Conservation (phyloP, 129 eudicot species). For the Pulicaria dysenterica region DNA sequence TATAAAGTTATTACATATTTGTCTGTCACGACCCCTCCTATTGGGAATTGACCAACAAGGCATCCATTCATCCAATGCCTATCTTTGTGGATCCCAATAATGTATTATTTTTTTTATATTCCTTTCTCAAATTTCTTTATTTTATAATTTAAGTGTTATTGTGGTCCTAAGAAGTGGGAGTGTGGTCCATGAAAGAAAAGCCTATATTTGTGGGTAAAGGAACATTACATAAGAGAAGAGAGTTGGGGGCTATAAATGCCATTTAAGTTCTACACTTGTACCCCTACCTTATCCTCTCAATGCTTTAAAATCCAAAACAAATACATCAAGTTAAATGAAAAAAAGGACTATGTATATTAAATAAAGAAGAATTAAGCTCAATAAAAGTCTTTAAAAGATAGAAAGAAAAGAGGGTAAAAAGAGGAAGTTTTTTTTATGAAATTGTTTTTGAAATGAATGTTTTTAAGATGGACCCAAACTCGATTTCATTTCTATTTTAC, state of each 20-base stretch:
- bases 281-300: conserved; percentile 23
- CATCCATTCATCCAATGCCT: not conserved
- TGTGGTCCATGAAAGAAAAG: conserved; percentile 44
- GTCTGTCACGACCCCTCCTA: no score
- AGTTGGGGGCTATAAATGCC: conserved; percentile 33
- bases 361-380: no score
- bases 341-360: not conserved
- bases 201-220: conserved; percentile 37
- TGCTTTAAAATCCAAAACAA: not conserved
- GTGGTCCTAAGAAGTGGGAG: conserved; percentile 44
- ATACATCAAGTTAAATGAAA: not conserved
- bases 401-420: not conserved
- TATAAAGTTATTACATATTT: no score
- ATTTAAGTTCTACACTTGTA: conserved; percentile 31
- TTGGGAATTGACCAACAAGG: not conserved
- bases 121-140: not conserved
- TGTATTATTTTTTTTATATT: not conserved
- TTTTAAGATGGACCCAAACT: not conserved
- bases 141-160: conserved; percentile 20
- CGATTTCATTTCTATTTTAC: not conserved
- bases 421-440: not conserved
- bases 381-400: no score
- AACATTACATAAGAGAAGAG: conserved; percentile 28
- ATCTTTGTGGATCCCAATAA: conserved; percentile 20
- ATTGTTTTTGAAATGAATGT: not conserved